phyloP scores from a whole-genome alignment of 345 rosid genomes.

The Salix caprea region DNA sequence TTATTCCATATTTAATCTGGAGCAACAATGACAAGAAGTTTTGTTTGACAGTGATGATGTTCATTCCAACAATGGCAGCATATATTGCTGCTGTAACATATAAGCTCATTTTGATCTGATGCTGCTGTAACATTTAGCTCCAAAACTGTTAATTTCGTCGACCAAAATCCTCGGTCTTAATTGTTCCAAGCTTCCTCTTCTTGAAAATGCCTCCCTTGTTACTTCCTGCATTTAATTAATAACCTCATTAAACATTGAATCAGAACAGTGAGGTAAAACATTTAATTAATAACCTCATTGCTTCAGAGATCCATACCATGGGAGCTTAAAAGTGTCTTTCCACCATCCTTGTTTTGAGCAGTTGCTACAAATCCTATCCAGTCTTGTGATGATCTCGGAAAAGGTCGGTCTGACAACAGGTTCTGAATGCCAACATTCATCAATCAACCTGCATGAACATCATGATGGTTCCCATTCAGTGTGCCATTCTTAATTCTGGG shows the following conservation, averaged over 20 bases:
- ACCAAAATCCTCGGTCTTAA: background rate
- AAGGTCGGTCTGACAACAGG: slow-evolving; percentile 60
- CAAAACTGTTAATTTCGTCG: background rate
- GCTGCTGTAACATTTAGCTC: background rate
- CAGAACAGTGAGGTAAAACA: too few relatives aligned
- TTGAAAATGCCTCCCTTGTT: background rate
- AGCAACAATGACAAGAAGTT: too few relatives aligned
- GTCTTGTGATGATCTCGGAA: slow-evolving; percentile 73
- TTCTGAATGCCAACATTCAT: slow-evolving; percentile 82
- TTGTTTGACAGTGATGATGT: too few relatives aligned
- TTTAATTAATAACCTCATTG: too few relatives aligned
- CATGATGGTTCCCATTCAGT: background rate
- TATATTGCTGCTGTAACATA: too few relatives aligned
- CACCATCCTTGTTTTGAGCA: slow-evolving; percentile 91
- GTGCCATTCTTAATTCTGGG: background rate
- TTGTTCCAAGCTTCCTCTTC: background rate
- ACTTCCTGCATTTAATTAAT: slow-evolving; percentile 23
- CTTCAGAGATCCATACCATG: slow-evolving; percentile 69
- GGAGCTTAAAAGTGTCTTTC: slow-evolving; percentile 94
- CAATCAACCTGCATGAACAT: slow-evolving; percentile 60
- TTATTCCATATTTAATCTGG: too few relatives aligned
- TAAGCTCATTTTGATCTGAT: background rate
- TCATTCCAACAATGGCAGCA: too few relatives aligned
- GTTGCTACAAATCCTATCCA: slow-evolving; percentile 59
- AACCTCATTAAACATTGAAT: background rate